Evolutionary conservation across 2,329 filamentous ascomycete species (phyloP).

Genomic region (Pezicula neosporulosa): DNA sequence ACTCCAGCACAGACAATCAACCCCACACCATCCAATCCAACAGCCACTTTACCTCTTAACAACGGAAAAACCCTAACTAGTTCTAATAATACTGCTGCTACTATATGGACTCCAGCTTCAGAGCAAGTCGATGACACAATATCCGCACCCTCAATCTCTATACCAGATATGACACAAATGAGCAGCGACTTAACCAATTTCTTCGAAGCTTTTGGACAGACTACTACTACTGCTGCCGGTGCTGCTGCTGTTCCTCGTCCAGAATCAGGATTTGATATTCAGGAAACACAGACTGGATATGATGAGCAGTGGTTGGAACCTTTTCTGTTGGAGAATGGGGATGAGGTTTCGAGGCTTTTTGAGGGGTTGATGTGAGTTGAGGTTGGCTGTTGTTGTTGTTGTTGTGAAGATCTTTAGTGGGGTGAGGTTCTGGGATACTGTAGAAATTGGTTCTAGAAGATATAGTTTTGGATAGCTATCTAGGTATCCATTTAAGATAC

Average conservation of each 20-base stretch:
- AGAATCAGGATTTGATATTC: background rate
- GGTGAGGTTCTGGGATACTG: too few species aligned
- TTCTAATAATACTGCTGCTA: background rate
- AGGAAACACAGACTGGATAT: background rate
- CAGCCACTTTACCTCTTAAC: too few species aligned
- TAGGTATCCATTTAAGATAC: too few species aligned
- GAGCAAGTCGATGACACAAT: background rate
- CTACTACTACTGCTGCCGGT: too few species aligned
- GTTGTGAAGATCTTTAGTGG: too few species aligned
- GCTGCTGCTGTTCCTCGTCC: too few species aligned
- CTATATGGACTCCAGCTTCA: background rate
- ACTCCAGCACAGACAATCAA: background rate
- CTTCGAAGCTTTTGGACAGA: background rate
- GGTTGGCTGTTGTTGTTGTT: too few species aligned
- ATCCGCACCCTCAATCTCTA: background rate
- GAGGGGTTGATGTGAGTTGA: background rate
- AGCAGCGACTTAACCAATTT: background rate
- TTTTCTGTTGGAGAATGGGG: background rate
- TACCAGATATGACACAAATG: background rate
- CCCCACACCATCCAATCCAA: background rate
- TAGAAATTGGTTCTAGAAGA: too few species aligned
- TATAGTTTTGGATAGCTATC: too few species aligned
- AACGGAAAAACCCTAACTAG: too few species aligned
- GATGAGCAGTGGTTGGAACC: background rate
- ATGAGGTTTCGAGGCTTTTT: background rate